A percentile compares a stretch with the other conserved stretches of the same genome.
phyloP scores from a whole-genome alignment of 176 grass and related monocot species.

The Bonia amplexicaulis region DNA sequence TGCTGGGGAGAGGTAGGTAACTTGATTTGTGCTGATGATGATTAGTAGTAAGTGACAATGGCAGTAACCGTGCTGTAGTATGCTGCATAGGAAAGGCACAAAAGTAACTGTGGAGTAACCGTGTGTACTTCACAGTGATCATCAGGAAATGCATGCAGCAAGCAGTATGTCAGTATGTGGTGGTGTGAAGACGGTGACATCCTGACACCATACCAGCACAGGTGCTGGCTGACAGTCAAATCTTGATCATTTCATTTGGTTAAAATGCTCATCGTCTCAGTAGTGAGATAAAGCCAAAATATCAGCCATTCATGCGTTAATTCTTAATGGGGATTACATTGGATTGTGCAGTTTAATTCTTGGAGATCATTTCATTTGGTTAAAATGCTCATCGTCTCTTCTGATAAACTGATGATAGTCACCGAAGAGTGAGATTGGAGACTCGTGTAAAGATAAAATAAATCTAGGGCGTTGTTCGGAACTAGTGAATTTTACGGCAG shows the following conservation, averaged over 20 bases:
- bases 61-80: neutral
- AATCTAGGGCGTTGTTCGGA: neutral
- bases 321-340: neutral
- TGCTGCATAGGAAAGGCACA: neutral
- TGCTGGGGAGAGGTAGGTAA: no score
- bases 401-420: neutral
- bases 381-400: no score
- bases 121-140: neutral
- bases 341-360: neutral
- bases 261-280: neutral
- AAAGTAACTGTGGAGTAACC: no score
- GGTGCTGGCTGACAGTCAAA: conserved; percentile 2
- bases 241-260: neutral
- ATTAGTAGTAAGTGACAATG: no score
- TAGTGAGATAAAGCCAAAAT: neutral
- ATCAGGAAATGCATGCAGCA: neutral
- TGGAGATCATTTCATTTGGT: no score
- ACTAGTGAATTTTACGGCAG: no score
- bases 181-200: neutral
- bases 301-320: neutral
- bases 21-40: no score
- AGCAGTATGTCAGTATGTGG: neutral
- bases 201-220: neutral
- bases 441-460: neutral
- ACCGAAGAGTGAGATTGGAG: neutral